Evolutionary conservation across 805 yeast genomes (phyloP).

Genomic region (Candida parachauliodes): DNA sequence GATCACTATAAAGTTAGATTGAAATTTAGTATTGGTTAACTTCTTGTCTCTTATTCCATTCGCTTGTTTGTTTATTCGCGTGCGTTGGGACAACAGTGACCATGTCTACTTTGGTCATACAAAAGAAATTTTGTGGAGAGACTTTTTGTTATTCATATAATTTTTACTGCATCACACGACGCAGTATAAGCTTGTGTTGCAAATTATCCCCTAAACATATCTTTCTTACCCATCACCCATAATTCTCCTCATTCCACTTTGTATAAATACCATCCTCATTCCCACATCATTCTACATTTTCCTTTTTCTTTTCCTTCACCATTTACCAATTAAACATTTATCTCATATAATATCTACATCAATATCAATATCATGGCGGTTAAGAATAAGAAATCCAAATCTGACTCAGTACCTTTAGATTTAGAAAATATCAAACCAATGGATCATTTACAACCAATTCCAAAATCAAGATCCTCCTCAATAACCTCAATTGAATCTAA

Average conservation of each 20-base stretch:
- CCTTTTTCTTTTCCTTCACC: too few relatives aligned
- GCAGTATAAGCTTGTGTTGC: too few relatives aligned
- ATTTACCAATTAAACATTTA: too few relatives aligned
- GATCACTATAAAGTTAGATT: too few relatives aligned
- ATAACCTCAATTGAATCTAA: slow-evolving; percentile 38
- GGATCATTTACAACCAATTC: slow-evolving; percentile 35
- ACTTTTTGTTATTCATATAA: background rate
- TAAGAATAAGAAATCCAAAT: slow-evolving; percentile 25
- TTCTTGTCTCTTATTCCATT: too few relatives aligned
- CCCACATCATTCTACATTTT: too few relatives aligned
- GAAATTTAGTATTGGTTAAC: too few relatives aligned
- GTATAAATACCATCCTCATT: too few relatives aligned
- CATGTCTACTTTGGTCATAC: background rate
- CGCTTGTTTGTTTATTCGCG: background rate
- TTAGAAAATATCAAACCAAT: slow-evolving; percentile 36
- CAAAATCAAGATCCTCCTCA: slow-evolving; percentile 36
- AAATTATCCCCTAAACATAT: too few relatives aligned
- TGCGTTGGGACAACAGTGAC: background rate
- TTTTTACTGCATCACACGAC: background rate
- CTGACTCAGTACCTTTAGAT: slow-evolving; percentile 26
- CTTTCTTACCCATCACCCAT: too few relatives aligned
- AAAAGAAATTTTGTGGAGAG: background rate
- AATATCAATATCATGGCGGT: slow-evolving; percentile 9
- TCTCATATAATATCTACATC: too few relatives aligned
- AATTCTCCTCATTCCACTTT: too few relatives aligned